Conservation (phyloP, 1,139 yeast genomes). For the Sugiyamaella paludigena region DNA sequence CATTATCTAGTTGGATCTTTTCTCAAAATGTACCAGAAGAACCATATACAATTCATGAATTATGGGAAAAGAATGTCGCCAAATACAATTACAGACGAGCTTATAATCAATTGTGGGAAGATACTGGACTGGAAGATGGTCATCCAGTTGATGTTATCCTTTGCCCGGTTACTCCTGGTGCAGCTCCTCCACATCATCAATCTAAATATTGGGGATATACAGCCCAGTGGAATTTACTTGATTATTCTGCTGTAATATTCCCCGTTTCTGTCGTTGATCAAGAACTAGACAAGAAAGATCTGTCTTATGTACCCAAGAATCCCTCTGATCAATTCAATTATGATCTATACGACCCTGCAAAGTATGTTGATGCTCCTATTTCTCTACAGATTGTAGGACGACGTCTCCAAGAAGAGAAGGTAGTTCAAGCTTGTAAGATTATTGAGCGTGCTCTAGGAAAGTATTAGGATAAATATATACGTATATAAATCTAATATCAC, state of each 20-base stretch:
- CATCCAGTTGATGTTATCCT: constrained; percentile 57
- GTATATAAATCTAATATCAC: no score
- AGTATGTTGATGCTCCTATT: constrained; percentile 44
- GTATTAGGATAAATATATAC: not conserved
- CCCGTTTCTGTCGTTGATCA: constrained; percentile 53
- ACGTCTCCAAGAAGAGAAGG: constrained; percentile 44
- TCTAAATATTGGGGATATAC: constrained; percentile 68
- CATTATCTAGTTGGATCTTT: constrained; percentile 31
- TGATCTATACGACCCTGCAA: constrained; percentile 39
- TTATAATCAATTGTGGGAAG: constrained; percentile 12
- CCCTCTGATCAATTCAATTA: constrained; percentile 33
- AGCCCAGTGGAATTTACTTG: constrained; percentile 55
- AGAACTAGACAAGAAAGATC: constrained; percentile 36
- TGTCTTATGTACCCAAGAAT: constrained; percentile 34
- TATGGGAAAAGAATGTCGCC: constrained; percentile 39
- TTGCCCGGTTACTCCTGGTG: constrained; percentile 67
- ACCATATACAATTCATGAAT: constrained; percentile 32
- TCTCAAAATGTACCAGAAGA: constrained; percentile 21
- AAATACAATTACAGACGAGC: constrained; percentile 35
- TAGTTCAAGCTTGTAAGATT: constrained; percentile 9
- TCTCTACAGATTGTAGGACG: constrained; percentile 44
- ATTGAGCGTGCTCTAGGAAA: constrained; percentile 10
- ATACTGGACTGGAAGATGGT: constrained; percentile 43
- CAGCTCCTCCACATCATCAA: constrained; percentile 65
- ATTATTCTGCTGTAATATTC: constrained; percentile 50